Evolutionary conservation across 495 filamentous ascomycete genomes (phyloP).

Genomic region (Annulohypoxylon bovei): DNA sequence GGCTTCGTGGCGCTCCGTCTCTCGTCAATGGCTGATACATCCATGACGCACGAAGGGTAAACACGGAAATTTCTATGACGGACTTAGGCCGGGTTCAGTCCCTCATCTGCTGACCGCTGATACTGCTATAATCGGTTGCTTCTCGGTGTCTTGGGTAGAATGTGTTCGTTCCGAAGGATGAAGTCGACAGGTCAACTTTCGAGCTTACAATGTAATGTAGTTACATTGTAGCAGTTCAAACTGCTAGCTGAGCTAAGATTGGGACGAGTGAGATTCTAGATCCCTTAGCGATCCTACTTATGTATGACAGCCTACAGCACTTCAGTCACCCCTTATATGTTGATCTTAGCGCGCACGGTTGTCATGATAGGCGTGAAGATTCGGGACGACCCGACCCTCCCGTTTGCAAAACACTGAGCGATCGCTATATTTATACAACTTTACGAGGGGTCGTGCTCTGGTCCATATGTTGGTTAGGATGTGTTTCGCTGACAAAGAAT

Average conservation of each 20-base stretch:
- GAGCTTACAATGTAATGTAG: neutral
- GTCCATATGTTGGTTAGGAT: neutral
- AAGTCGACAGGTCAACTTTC: neutral
- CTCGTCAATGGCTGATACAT: neutral
- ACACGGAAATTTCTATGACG: neutral
- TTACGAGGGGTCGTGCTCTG: neutral
- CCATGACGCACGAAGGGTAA: neutral
- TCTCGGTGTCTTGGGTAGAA: neutral
- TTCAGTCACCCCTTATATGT: neutral
- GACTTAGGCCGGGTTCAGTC: neutral
- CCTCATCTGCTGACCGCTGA: neutral
- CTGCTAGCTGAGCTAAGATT: conserved; percentile 6
- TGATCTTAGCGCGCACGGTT: neutral
- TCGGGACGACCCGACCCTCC: conserved; percentile 25
- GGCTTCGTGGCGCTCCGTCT: neutral
- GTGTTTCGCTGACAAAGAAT: neutral
- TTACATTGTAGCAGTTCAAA: neutral
- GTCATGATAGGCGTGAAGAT: neutral
- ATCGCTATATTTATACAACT: neutral
- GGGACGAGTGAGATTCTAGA: conserved; percentile 17
- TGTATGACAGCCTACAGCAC: too few relatives aligned
- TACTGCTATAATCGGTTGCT: neutral
- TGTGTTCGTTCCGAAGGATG: neutral
- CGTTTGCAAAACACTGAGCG: neutral
- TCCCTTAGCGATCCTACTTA: too few relatives aligned